A percentile compares a stretch with the other conserved stretches of the same genome.
phyloP scores from a whole-genome alignment of 495 filamentous ascomycete genomes.

The Aspergillus taichungensis region DNA sequence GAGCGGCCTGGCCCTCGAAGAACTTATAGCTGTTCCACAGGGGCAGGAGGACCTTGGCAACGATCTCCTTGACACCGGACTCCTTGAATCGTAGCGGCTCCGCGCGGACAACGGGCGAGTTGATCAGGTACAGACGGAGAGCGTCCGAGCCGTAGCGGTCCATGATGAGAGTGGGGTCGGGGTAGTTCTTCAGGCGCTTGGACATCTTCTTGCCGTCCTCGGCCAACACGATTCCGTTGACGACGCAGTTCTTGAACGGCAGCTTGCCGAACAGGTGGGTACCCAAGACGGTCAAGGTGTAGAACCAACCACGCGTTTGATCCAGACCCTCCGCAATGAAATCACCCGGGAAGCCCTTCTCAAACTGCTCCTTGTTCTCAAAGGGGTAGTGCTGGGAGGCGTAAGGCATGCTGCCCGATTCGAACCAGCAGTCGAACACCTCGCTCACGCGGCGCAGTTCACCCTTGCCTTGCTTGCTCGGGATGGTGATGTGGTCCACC shows the following conservation, averaged over 20 bases:
- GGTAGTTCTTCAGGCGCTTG: conserved; percentile 95
- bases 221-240: conserved; percentile 91
- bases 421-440: conserved; percentile 97
- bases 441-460: conserved; percentile 72
- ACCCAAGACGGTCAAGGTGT: conserved; percentile 83
- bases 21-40: conserved; percentile 98
- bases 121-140: conserved; percentile 89
- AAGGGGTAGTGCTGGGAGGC: conserved; percentile 91
- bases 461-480: conserved; percentile 84
- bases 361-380: conserved; percentile 78
- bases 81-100: conserved; percentile 92
- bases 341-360: conserved; percentile 79
- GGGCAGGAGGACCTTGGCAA: conserved; percentile 86
- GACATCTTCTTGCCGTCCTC: conserved; percentile 99
- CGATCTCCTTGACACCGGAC: conserved; percentile 87
- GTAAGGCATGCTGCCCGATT: conserved; percentile 94
- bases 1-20: conserved; percentile 88
- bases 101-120: conserved; percentile 91
- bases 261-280: conserved; percentile 82
- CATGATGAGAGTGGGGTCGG: conserved; percentile 81
- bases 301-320: conserved; percentile 96
- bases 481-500: conserved; percentile 94
- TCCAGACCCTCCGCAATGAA: conserved; percentile 97
- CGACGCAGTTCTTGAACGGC: conserved; percentile 94
- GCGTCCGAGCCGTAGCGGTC: conserved; percentile 88